Evolutionary conservation across 371 early-diverging fungal genomes (phyloP).

Genomic region (Mucor racemosus): DNA sequence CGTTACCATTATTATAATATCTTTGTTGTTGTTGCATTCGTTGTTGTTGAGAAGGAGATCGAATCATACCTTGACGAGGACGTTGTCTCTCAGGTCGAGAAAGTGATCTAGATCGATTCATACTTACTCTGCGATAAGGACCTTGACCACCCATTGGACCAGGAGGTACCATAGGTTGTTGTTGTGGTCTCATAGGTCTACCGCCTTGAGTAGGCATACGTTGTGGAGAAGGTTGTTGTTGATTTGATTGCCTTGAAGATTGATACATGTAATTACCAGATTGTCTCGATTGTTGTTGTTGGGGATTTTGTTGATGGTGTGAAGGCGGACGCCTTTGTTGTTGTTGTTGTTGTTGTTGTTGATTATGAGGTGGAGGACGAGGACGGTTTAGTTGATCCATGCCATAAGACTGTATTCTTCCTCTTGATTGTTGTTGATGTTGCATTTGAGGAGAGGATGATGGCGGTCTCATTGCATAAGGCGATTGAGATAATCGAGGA

Average conservation of each 20-base stretch:
- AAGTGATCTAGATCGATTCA: constrained; percentile 44
- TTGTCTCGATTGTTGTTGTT: background rate
- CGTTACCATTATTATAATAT: background rate
- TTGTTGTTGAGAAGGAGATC: constrained; percentile 47
- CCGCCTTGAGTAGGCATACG: constrained; percentile 8
- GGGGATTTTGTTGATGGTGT: background rate
- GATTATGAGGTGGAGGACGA: constrained; percentile 24
- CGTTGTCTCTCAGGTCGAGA: constrained; percentile 55
- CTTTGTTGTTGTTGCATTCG: constrained; percentile 21
- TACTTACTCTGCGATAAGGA: constrained; percentile 32
- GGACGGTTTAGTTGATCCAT: constrained; percentile 24
- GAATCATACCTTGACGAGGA: constrained; percentile 49
- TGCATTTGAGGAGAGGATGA: constrained; percentile 14
- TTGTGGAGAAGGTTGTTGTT: background rate
- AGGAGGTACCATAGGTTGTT: constrained; percentile 14
- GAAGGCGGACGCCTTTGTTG: constrained; percentile 10
- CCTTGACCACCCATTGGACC: constrained; percentile 15
- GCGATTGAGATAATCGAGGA: constrained; percentile 25
- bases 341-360: constrained; percentile 10
- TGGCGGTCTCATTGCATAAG: constrained; percentile 19
- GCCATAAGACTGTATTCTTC: constrained; percentile 17
- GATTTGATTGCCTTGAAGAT: constrained; percentile 9
- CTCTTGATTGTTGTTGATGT: constrained; percentile 6
- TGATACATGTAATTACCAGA: constrained; percentile 7
- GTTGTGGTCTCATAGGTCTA: constrained; percentile 15